These are phyloP conservation scores for Keithomyces neogunnii DNA, from an alignment of 2,329 filamentous ascomycete genomes.

Conservation along the genomic window DNA sequence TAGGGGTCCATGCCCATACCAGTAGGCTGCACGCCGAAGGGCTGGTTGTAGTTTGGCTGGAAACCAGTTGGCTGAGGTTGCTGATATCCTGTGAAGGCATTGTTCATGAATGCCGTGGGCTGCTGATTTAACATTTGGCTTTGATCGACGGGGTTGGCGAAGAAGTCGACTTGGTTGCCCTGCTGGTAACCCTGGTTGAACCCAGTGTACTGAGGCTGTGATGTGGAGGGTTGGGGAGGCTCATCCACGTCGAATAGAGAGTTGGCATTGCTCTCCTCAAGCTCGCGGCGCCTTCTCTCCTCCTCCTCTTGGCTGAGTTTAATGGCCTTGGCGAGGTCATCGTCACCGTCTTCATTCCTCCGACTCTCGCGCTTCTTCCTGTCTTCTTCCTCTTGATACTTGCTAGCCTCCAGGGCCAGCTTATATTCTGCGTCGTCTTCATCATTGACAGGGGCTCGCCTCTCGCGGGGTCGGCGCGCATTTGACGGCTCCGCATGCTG, in stretches of 20 bases:
- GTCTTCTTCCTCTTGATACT: conserved; percentile 90
- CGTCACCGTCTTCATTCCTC: conserved; percentile 53
- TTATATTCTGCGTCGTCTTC: conserved; percentile 88
- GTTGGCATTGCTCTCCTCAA: conserved; percentile 77
- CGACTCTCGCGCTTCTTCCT: conserved; percentile 60
- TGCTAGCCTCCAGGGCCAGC: conserved; percentile 89
- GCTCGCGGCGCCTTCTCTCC: conserved; percentile 74
- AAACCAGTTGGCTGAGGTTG: conserved; percentile 41
- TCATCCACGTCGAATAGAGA: conserved; percentile 78
- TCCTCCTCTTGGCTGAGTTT: conserved; percentile 93
- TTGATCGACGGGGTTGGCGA: conserved; percentile 83
- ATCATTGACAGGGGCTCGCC: conserved; percentile 45
- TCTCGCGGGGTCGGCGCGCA: conserved; percentile 37
- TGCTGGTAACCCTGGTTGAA: conserved; percentile 98
- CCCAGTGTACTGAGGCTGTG: conserved; percentile 71
- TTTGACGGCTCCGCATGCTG: conserved; percentile 32
- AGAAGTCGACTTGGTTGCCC: conserved; percentile 92
- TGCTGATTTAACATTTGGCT: conserved; percentile 63
- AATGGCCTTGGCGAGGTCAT: conserved; percentile 90
- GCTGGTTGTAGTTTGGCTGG: conserved; percentile 53
- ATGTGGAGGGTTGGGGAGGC: conserved; percentile 37
- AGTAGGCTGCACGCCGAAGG: conserved; percentile 54
- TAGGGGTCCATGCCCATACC: conserved; percentile 65
- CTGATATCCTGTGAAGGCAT: conserved; percentile 46
- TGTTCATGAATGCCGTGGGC: conserved; percentile 62